Evolutionary conservation across 345 rosid species (phyloP), one percentile per base, ranked within the genome.

Genomic region (Crucihimalaya himalaica): DNA sequence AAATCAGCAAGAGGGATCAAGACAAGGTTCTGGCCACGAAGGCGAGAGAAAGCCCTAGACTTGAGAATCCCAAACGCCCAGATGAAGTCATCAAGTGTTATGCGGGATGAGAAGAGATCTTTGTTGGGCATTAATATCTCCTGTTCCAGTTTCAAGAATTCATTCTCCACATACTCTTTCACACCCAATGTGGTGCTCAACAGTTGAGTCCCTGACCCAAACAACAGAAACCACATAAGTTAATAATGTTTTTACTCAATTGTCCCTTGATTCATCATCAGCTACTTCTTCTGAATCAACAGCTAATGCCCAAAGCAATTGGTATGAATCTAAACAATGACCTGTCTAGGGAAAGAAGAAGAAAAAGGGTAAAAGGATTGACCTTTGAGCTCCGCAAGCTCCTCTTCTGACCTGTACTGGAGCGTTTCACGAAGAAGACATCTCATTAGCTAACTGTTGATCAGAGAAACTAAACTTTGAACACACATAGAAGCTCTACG

Each of bases 351-450:
- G 23, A 27, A 51, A 35, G 19, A 27, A 28, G 31, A 51, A 59
- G 13, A 47, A 13, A 16, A 4, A 35, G 32, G 23, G 45, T 37
- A 57, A 31, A 50, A 57, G 18, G 34, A 64, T 29, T 75, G 57
- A 93, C 98, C 98, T 89, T 88, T 88, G 73, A 94, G 85, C 83
- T 94, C 89, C 62, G 82, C 87, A 66, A 91, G 89, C 87, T 94
- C 98, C 75, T 89, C 92, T 80, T 91, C 96, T 78, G 97, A 91
- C 96, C 98, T 94, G 98, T 84, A 78, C 98, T 91, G 96, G 83
- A 87, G 78, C 84, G 84, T 73, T 69, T 55, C 64, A 58, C 46
- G 74, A 68, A 75, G 65, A 75, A 57, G 78, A 78, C 81, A 84
- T 73, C 57, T 50, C 79, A 70, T 63, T 11, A 76, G 71, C 46